Conservation (phyloP, 1,284 basidiomycete species). For the Ganoderma boninense region DNA sequence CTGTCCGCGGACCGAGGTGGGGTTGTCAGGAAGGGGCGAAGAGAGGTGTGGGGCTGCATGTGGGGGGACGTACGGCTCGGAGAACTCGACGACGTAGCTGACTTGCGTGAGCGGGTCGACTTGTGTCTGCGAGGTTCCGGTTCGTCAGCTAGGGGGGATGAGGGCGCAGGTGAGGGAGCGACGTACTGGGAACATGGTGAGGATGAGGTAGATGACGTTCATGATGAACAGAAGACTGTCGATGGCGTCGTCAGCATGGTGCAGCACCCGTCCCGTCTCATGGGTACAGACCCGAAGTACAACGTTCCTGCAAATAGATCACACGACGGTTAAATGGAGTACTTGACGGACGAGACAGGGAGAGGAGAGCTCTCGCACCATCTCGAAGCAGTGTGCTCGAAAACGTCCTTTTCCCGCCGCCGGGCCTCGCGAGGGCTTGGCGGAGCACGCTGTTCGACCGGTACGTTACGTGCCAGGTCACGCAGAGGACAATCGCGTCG, state of each 20-base stretch:
- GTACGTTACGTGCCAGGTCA: conserved; percentile 4
- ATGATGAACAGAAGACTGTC: background rate
- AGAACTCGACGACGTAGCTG: conserved; percentile 10
- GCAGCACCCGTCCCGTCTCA: background rate
- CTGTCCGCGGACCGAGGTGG: background rate
- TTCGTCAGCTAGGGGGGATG: too few species aligned
- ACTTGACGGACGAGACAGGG: too few species aligned
- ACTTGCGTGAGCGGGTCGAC: conserved; percentile 1
- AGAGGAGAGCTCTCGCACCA: background rate
- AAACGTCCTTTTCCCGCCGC: background rate
- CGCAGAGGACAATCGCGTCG: conserved; percentile 1
- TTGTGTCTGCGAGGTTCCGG: background rate
- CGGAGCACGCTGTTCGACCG: background rate
- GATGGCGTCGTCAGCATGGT: background rate
- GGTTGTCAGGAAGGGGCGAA: too few species aligned
- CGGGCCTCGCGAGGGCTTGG: background rate
- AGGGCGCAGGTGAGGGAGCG: too few species aligned
- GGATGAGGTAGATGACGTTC: conserved; percentile 5
- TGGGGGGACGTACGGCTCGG: background rate
- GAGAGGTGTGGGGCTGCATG: too few species aligned
- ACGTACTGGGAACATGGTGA: conserved; percentile 5
- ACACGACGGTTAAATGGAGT: background rate
- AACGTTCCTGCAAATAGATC: background rate
- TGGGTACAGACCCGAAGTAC: background rate
- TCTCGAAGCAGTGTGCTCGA: background rate